Percentiles rank a stretch among this genome's conserved stretches.
Conservation (phyloP, 2,329 filamentous ascomycete genomes). For the Penicillium sp. region DNA sequence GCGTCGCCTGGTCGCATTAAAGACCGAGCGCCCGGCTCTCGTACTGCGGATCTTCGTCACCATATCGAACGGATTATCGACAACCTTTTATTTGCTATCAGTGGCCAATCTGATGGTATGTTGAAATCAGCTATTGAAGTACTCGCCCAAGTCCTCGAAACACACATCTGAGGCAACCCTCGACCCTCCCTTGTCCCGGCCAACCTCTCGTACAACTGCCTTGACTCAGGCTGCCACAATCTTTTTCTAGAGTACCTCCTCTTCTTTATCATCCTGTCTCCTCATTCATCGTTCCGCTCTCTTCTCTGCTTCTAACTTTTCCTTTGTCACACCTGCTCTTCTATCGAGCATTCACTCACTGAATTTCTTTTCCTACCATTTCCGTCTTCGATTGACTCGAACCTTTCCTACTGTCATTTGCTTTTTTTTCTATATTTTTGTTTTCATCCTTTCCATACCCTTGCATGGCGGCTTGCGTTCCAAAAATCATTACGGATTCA, state of each 20-base stretch:
- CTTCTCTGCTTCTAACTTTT: too few relatives aligned
- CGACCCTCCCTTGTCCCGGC: conserved; percentile 6
- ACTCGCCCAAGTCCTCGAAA: conserved; percentile 35
- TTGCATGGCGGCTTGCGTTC: conserved; percentile 18
- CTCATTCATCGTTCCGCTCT: too few relatives aligned
- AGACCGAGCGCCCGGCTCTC: conserved; percentile 26
- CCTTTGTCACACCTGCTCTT: too few relatives aligned
- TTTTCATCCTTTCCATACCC: conserved; percentile 16
- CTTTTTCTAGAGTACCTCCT: too few relatives aligned
- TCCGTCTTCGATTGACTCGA: conserved; percentile 3
- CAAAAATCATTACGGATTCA: conserved; percentile 7
- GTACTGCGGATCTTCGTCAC: conserved; percentile 26
- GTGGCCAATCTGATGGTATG: conserved; percentile 30
- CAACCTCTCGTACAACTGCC: not conserved
- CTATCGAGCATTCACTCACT: not conserved
- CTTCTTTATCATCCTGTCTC: too few relatives aligned
- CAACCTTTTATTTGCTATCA: conserved; percentile 31
- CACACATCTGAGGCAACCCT: conserved; percentile 16
- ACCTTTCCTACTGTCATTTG: not conserved
- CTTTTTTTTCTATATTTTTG: conserved; percentile 3
- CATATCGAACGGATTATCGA: conserved; percentile 33
- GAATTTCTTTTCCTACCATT: conserved; percentile 1
- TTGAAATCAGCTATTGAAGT: conserved; percentile 35
- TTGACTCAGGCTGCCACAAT: not conserved
- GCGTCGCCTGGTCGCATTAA: conserved; percentile 22